phyloP scores from a whole-genome alignment of 768 basidiomycete species.

The Termitomyces sp. region DNA sequence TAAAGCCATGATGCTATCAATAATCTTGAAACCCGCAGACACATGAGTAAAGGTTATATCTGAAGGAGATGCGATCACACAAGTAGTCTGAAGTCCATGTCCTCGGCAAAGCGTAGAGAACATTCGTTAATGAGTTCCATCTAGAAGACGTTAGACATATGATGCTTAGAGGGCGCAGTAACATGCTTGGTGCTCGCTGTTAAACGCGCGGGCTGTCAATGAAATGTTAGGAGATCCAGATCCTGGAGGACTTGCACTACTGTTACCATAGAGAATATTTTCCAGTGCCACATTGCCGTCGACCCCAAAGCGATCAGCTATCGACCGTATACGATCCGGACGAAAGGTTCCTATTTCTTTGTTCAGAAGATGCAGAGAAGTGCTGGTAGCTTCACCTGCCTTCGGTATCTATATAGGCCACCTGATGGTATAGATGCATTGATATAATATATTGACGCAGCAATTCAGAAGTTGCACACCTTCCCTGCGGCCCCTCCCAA shows the following conservation, averaged over 20 bases:
- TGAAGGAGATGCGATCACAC: constrained; percentile 25
- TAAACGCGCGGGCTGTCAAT: constrained; percentile 72
- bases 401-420: constrained; percentile 92
- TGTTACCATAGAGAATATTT: constrained; percentile 82
- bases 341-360: constrained; percentile 74
- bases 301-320: constrained; percentile 94
- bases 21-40: constrained; percentile 46
- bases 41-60: constrained; percentile 8
- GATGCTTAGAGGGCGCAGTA: background rate
- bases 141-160: constrained; percentile 26
- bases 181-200: constrained; percentile 84
- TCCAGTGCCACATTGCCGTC: constrained; percentile 82
- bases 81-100: constrained; percentile 74
- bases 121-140: constrained; percentile 93
- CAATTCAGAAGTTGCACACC: constrained; percentile 27
- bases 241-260: background rate
- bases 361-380: constrained; percentile 10
- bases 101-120: constrained; percentile 83
- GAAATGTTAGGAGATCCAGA: constrained; percentile 8
- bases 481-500: constrained; percentile 90
- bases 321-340: constrained; percentile 85
- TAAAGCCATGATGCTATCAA: constrained; percentile 96
- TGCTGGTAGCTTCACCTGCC: constrained; percentile 27
- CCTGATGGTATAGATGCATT: constrained; percentile 31
- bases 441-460: background rate